Evolutionary conservation across 169 alveolate species (phyloP).

Genomic region (Plasmodium coatneyi): DNA sequence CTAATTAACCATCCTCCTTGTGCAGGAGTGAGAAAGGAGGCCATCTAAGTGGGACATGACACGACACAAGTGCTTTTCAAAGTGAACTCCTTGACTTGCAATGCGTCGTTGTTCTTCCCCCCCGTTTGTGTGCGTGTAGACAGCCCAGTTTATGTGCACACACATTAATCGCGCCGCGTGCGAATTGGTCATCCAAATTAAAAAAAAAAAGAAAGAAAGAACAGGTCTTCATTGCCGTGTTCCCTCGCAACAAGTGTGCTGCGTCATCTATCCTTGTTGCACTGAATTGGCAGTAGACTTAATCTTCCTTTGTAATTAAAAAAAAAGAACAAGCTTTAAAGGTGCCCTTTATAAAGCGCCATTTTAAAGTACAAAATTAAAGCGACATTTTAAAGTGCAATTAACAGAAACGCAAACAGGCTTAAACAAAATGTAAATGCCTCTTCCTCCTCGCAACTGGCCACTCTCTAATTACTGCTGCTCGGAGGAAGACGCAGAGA

Average conservation of each 20-base stretch:
- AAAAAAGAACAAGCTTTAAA: neutral
- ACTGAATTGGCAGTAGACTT: constrained; percentile 10
- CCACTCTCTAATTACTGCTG: neutral
- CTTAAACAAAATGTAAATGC: neutral
- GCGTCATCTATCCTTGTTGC: neutral
- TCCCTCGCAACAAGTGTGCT: constrained; percentile 13
- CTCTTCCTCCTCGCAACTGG: neutral
- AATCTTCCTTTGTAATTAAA: constrained; percentile 8
- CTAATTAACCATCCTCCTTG: neutral
- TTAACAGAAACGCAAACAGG: neutral
- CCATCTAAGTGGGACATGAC: neutral
- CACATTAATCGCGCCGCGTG: neutral
- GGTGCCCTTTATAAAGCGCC: neutral
- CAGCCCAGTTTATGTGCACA: neutral
- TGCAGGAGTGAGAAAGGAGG: neutral
- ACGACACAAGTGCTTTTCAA: neutral
- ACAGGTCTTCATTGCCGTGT: constrained; percentile 6
- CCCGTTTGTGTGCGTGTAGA: neutral
- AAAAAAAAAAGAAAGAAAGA: constrained; percentile 26
- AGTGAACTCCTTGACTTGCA: neutral
- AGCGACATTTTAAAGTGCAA: neutral
- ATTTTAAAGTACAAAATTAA: neutral
- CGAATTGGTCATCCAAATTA: neutral
- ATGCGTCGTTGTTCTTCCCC: neutral
- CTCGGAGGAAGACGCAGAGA: neutral